Percentiles rank a stretch among this genome's conserved stretches.
Evolutionary conservation across 1,284 basidiomycete species (phyloP).

Genomic region (Heimioporus retisporus): DNA sequence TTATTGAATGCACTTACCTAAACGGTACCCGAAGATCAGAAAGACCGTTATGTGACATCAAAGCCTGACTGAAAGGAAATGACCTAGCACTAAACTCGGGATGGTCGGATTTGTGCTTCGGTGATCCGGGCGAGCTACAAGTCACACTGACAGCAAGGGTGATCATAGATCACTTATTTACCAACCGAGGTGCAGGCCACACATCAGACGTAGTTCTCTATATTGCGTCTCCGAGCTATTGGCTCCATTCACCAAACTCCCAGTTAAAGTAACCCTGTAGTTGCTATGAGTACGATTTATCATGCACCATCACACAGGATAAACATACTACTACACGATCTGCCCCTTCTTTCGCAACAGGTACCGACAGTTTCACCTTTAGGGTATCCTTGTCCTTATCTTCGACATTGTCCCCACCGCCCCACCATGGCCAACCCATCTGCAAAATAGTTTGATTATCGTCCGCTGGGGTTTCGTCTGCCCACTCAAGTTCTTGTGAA

Average conservation of each 20-base stretch:
- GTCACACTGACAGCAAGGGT: neutral
- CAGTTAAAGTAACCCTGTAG: slow-evolving; percentile 74
- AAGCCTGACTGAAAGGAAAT: neutral
- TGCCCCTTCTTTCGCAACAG: slow-evolving; percentile 53
- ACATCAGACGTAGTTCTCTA: neutral
- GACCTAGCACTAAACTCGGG: neutral
- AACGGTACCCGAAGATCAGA: too few relatives aligned
- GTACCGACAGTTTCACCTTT: slow-evolving; percentile 46
- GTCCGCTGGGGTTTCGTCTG: slow-evolving; percentile 38
- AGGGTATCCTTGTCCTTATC: slow-evolving; percentile 27
- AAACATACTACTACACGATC: slow-evolving; percentile 47
- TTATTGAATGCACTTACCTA: too few relatives aligned
- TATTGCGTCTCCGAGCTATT: neutral
- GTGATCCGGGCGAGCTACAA: too few relatives aligned
- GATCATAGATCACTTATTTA: neutral
- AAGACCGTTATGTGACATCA: too few relatives aligned
- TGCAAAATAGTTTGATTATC: slow-evolving; percentile 11
- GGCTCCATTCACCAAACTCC: slow-evolving; percentile 61
- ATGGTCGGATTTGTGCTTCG: neutral
- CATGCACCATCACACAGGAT: neutral
- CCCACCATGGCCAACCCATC: slow-evolving; percentile 41
- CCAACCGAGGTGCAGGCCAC: neutral
- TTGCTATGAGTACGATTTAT: neutral
- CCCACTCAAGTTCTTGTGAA: slow-evolving; percentile 72
- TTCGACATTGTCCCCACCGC: slow-evolving; percentile 26